A percentile compares a stretch with the other conserved stretches of the same genome.
Evolutionary conservation across 441 rosid genomes (phyloP).

Genomic region (Corymbia citriodora): DNA sequence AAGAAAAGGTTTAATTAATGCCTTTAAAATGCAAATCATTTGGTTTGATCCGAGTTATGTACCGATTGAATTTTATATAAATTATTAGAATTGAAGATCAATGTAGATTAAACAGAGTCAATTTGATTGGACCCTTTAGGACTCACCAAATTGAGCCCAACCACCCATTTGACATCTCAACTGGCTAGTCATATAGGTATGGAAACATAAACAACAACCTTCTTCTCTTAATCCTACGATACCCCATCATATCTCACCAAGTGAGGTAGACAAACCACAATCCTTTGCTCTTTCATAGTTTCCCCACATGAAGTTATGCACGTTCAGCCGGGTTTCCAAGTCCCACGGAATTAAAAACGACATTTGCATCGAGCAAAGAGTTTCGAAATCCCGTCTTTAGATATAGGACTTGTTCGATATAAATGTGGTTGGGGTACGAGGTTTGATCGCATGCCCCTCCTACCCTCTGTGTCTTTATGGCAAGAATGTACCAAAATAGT

Average conservation of each 20-base stretch:
- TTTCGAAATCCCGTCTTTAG: accelerated
- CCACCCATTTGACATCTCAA: neutral
- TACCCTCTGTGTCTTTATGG: neutral
- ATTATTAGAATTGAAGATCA: neutral
- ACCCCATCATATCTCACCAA: neutral
- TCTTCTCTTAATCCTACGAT: neutral
- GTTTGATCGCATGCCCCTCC: neutral
- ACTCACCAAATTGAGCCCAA: neutral
- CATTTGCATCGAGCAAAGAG: neutral
- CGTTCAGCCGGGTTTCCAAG: neutral
- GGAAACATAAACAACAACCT: neutral
- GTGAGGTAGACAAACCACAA: neutral
- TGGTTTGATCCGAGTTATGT: neutral
- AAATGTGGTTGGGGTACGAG: neutral
- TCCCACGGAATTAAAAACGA: neutral
- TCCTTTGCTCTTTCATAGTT: neutral
- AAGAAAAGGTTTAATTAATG: neutral
- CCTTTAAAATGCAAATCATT: neutral
- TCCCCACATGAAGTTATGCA: no score
- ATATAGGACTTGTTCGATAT: neutral
- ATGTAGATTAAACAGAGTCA: neutral
- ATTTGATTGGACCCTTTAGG: neutral
- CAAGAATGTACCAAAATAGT: neutral
- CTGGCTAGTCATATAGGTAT: neutral
- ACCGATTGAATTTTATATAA: neutral